Base-by-base conservation (phyloP, 768 basidiomycete species). In the Macrolepiota fuliginosa region DNA sequence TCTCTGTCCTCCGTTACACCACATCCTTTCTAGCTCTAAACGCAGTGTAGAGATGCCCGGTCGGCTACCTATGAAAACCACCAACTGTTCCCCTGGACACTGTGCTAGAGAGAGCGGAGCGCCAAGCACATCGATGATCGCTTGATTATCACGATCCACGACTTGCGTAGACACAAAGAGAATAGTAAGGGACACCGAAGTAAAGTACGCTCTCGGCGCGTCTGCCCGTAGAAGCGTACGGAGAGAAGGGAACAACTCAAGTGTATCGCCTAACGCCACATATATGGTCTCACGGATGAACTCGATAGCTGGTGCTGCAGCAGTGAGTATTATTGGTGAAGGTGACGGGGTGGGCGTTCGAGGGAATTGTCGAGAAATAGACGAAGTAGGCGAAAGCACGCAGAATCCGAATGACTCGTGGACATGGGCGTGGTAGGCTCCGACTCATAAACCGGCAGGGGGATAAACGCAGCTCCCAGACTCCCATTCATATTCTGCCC, bases 241-340 rank as follows among this genome's bases (percentile, higher is more conserved):
- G 6, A 94, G 80, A 2, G 80, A 76, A 0, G 82, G 79, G 12
- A 78, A 81, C 3, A 76, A 76, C 51, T 85, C 81, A 49, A 94
- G 79, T 0, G 82, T 85, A 63, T 91, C 90, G 0, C 81, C 91
- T 3, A 94, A 78, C 1, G 90, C 83, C 0, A 92, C 91, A 71
- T 94, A 95, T 17, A 95, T 81, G 0, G 92, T 93, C 72, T 95
- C 92, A 29, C 93, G 89, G 62, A 95, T 94, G 69, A 89, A 79
- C 58, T 87, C 83, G 64, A 94, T 88, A 0, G 85, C 87, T 3
- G 84, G 83, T 0, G 47, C 39, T 12, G 22, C 81, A 13, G 79
- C 76, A 0, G 79, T 66, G 25, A 83, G 73, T 35, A 83, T 70
- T 4, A 80, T 75, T 0, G 52, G 27, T 22, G n/a, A n/a, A n/a